These are phyloP conservation scores for Ogataea siamensis DNA, from an alignment of 805 yeast genomes.

Conservation along the genomic window DNA sequence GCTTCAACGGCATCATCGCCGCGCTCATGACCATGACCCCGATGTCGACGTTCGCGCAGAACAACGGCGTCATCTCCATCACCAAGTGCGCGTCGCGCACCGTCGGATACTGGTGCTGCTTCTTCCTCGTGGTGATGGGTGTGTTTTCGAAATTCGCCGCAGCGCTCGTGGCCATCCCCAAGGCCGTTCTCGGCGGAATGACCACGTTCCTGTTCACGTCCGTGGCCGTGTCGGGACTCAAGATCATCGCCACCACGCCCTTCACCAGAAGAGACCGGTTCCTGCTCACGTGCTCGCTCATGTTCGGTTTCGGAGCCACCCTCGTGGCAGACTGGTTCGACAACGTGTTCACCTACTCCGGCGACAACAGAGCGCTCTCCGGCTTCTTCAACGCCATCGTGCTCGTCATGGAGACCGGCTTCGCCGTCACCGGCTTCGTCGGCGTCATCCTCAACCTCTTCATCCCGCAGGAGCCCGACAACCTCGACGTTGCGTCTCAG, in stretches of 20 bases:
- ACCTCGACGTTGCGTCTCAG: constrained; percentile 40
- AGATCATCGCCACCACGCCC: constrained; percentile 51
- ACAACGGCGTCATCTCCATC: constrained; percentile 90
- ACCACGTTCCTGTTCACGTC: constrained; percentile 55
- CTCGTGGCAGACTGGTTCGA: constrained; percentile 48
- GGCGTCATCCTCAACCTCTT: constrained; percentile 50
- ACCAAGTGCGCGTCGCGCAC: constrained; percentile 88
- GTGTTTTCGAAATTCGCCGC: constrained; percentile 84
- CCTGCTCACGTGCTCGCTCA: constrained; percentile 47
- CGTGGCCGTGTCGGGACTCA: constrained; percentile 58
- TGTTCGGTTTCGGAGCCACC: constrained; percentile 53
- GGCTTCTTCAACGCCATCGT: constrained; percentile 54
- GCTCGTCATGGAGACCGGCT: constrained; percentile 57
- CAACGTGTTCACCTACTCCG: constrained; percentile 48
- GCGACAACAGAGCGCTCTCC: constrained; percentile 40
- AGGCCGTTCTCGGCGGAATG: constrained; percentile 85
- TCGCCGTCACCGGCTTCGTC: constrained; percentile 53
- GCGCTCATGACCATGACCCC: constrained; percentile 86
- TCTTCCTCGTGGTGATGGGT: constrained; percentile 84
- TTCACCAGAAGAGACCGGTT: constrained; percentile 59
- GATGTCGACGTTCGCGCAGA: constrained; percentile 89
- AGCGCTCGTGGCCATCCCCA: constrained; percentile 81
- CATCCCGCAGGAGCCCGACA: constrained; percentile 50
- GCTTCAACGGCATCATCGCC: constrained; percentile 72
- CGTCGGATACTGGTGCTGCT: constrained; percentile 52